These are phyloP conservation scores for Cladosporium velox DNA, from an alignment of 2,329 filamentous ascomycete genomes.

Conservation along the genomic window DNA sequence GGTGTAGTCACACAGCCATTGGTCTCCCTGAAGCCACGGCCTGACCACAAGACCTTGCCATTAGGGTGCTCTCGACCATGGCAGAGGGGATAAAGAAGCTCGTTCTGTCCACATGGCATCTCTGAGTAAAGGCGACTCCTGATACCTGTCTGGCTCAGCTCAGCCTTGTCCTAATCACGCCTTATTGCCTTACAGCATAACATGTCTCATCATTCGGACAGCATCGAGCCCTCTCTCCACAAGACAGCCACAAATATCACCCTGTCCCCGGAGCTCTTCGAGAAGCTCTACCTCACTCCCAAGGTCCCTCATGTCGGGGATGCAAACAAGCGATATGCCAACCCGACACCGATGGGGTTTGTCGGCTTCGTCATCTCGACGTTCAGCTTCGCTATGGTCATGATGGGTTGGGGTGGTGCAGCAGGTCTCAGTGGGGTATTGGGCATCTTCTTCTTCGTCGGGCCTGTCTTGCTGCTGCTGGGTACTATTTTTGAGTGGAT, in stretches of 20 bases:
- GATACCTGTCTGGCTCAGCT: not conserved
- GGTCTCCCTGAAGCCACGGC: not conserved
- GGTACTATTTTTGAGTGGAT: not conserved
- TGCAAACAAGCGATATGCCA: slow-evolving; percentile 31
- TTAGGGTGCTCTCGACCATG: not conserved
- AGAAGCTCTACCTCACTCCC: slow-evolving; percentile 36
- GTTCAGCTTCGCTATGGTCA: slow-evolving; percentile 44
- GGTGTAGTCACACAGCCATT: not conserved
- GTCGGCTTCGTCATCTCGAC: slow-evolving; percentile 44
- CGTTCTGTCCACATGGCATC: not conserved
- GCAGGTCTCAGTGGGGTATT: slow-evolving; percentile 40
- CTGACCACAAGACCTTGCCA: not conserved
- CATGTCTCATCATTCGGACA: not conserved
- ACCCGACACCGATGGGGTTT: slow-evolving; percentile 35
- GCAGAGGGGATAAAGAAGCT: not conserved
- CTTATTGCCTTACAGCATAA: not conserved
- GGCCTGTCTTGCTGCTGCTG: slow-evolving; percentile 48
- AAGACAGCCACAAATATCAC: slow-evolving; percentile 26
- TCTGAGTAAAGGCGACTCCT: not conserved
- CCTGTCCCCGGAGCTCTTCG: slow-evolving; percentile 36
- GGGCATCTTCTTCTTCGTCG: slow-evolving; percentile 48
- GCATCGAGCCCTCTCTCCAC: slow-evolving; percentile 8
- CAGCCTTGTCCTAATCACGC: not conserved
- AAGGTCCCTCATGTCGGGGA: slow-evolving; percentile 30
- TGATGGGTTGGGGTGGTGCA: slow-evolving; percentile 45